Evolutionary conservation across 352 stramenopile genomes (phyloP), one percentile per base, ranked within the genome.

Genomic region (Pythium scleroteichum): DNA sequence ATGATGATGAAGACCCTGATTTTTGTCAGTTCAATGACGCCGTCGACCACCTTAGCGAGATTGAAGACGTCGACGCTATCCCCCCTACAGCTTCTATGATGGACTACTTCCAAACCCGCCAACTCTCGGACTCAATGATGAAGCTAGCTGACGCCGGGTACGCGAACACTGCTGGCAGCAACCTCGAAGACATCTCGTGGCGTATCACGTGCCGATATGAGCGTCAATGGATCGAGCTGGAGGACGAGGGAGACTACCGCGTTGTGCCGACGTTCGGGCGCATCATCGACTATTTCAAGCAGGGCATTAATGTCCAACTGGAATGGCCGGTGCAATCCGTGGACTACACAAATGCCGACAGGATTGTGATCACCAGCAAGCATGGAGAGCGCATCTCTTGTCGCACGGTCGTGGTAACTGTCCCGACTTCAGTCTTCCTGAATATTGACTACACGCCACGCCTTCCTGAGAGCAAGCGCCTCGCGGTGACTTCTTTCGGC

Each of bases 211-310:
- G 82, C 45, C 78, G 79, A 23, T 94, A 92, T 49, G 85, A 94
- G 59, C 82, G 83, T 24, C 85, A 94, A 60, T 94, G 85, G 85
- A 79, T 91, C 64, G 82, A 90, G 46, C 57, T 89, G 16, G 85
- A 94, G 58, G 82, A 92, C 42, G 85, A 94, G 23, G 85, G 85
- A 12, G 85, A 94, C 61, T 94, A 82, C 62, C 82, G 85, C 47
- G 68, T 91, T 29, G 69, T 85, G 32, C 79, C 79, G 7, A 88
- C 82, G 23, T 91, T 90, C 35, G 74, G 73, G 42, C 82, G 82
- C 29, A 78, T 94, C 49, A 70, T 91, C 29, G 71, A 90, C 4
- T 67, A 75, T 48, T 87, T 92, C 39, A 55, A 67, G 20, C 66
- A 72, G 2, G 79, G 75, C 19, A 71, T 94, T 45, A 46, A 64